Conservation (phyloP, 371 early-diverging fungal species). For the Circinella minor region DNA sequence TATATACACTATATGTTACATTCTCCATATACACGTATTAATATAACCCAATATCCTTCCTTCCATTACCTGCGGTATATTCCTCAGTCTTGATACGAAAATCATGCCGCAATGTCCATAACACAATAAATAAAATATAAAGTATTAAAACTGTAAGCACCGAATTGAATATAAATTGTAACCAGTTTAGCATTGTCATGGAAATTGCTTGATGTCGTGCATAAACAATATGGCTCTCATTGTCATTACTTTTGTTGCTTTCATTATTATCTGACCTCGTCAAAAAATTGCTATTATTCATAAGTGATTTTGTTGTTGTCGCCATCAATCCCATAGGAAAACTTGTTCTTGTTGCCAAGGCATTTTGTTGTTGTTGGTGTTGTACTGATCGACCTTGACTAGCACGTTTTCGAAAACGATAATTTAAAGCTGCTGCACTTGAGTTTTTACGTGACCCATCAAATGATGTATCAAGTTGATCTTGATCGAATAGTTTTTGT, state of each 20-base stretch:
- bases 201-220: constrained; percentile 29
- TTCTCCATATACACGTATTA: neutral
- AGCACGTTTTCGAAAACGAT: constrained; percentile 17
- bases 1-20: too few relatives aligned
- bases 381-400: constrained; percentile 4
- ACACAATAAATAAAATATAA: constrained; percentile 60
- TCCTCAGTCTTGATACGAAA: constrained; percentile 71
- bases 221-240: neutral
- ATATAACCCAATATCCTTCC: neutral
- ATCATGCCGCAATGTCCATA: constrained; percentile 70
- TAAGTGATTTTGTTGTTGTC: too few relatives aligned
- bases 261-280: too few relatives aligned
- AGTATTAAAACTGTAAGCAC: constrained; percentile 57
- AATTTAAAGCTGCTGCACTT: constrained; percentile 17
- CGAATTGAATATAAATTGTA: constrained; percentile 66
- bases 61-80: constrained; percentile 53
- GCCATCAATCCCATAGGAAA: too few relatives aligned
- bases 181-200: constrained; percentile 46
- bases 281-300: too few relatives aligned
- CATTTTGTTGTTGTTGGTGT: neutral
- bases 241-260: too few relatives aligned
- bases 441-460: neutral
- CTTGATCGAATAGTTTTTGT: constrained; percentile 26
- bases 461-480: constrained; percentile 4
- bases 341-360: neutral